Evolutionary conservation across 345 rosid genomes (phyloP).

Genomic region (Dipteronia dyeriana): DNA sequence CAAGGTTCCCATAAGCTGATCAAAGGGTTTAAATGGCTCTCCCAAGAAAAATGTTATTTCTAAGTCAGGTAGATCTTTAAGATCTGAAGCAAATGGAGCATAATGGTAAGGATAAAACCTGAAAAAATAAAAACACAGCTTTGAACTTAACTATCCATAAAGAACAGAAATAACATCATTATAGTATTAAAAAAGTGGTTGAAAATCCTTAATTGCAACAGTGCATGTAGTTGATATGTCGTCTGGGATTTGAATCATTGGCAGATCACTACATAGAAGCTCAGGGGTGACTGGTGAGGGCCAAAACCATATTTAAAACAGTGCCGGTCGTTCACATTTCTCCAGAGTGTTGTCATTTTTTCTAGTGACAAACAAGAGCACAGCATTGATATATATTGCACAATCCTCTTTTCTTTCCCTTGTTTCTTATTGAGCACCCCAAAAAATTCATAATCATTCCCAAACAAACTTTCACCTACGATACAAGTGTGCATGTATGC

Average conservation of each 20-base stretch:
- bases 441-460: background rate
- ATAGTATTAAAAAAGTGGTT: background rate
- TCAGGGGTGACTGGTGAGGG: background rate
- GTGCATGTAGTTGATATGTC: background rate
- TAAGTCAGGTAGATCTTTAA: slow-evolving; percentile 68
- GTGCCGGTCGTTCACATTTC: background rate
- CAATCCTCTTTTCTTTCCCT: background rate
- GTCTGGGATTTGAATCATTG: background rate
- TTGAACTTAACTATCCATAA: background rate
- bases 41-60: slow-evolving; percentile 89
- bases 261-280: background rate
- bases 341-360: background rate
- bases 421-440: background rate
- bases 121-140: slow-evolving; percentile 31
- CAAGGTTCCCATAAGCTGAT: slow-evolving; percentile 97
- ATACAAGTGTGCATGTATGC: background rate
- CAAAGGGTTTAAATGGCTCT: slow-evolving; percentile 96
- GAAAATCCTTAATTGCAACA: slow-evolving; percentile 7
- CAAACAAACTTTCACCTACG: background rate
- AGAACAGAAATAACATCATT: background rate
- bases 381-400: background rate
- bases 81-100: slow-evolving; percentile 99
- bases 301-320: slow-evolving; percentile 9
- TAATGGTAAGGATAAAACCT: slow-evolving; percentile 99
- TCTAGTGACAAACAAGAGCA: background rate